Percentiles rank a stretch among this genome's conserved stretches.
These are phyloP conservation scores for Hibiscus syriacus DNA, from an alignment of 345 rosid species.

Conservation along the genomic window DNA sequence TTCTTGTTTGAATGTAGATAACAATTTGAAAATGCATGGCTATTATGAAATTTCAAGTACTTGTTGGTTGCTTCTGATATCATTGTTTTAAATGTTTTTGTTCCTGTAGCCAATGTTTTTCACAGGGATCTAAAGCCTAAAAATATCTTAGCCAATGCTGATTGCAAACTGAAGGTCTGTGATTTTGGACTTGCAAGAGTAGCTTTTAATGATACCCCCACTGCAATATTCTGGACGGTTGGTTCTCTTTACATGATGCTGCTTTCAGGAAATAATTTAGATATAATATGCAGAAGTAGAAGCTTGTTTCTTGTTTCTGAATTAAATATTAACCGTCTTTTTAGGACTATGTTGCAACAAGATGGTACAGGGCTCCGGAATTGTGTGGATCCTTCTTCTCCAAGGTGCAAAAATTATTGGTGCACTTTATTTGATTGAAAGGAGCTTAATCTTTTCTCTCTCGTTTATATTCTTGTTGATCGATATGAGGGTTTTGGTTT, in stretches of 20 bases:
- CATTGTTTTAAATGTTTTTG: background rate
- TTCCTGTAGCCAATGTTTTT: slow-evolving; percentile 67
- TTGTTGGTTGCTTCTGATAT: background rate
- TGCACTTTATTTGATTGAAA: slow-evolving; percentile 17
- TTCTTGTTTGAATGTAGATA: background rate
- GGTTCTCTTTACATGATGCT: slow-evolving; percentile 14
- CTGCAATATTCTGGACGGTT: slow-evolving; percentile 90
- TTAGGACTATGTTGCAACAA: slow-evolving; percentile 94
- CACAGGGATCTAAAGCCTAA: slow-evolving; percentile 93
- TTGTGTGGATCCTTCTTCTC: slow-evolving; percentile 96
- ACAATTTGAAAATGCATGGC: background rate
- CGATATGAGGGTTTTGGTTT: background rate
- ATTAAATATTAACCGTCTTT: slow-evolving; percentile 6
- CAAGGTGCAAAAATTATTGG: slow-evolving; percentile 42
- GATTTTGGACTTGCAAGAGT: slow-evolving; percentile 99
- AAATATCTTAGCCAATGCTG: slow-evolving; percentile 90
- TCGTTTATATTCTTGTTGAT: slow-evolving; percentile 2
- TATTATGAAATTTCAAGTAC: background rate
- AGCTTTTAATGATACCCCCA: slow-evolving; percentile 88
- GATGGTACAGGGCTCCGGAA: slow-evolving; percentile 98
- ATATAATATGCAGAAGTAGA: background rate
- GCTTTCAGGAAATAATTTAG: background rate
- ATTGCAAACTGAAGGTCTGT: slow-evolving; percentile 93
- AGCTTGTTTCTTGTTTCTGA: background rate
- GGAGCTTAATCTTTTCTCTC: slow-evolving; percentile 17